phyloP scores from a whole-genome alignment of 352 stramenopile species.

The Phytophthora colocasiae region DNA sequence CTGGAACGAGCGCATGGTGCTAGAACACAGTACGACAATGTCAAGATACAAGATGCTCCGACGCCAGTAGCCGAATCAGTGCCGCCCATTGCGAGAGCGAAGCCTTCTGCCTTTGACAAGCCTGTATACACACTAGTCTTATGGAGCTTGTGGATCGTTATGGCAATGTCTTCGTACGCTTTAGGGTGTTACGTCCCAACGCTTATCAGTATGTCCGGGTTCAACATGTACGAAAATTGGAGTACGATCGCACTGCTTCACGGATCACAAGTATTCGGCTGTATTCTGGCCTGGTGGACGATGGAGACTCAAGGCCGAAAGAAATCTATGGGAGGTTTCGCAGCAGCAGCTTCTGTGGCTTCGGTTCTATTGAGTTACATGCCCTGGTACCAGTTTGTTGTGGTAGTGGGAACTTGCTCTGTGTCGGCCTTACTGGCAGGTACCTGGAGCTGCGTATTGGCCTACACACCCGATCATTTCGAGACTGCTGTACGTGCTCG shows the following conservation, averaged over 20 bases:
- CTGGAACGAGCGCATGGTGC: slow-evolving; percentile 31
- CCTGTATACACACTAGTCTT: slow-evolving; percentile 34
- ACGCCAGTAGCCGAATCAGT: slow-evolving; percentile 2
- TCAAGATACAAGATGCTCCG: slow-evolving; percentile 16
- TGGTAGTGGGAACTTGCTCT: slow-evolving; percentile 24
- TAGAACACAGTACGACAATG: slow-evolving; percentile 10
- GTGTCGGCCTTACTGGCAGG: slow-evolving; percentile 27
- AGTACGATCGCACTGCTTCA: slow-evolving; percentile 29
- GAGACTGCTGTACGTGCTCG: slow-evolving; percentile 23
- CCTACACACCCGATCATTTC: slow-evolving; percentile 33
- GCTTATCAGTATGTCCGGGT: slow-evolving; percentile 42
- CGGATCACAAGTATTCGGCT: slow-evolving; percentile 28
- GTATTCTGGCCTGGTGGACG: slow-evolving; percentile 20
- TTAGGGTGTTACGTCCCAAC: slow-evolving; percentile 39
- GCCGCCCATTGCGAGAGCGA: background rate
- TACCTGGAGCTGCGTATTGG: slow-evolving; percentile 32
- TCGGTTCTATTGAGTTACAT: slow-evolving; percentile 36
- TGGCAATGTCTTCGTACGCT: slow-evolving; percentile 45
- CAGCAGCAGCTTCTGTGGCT: slow-evolving; percentile 1
- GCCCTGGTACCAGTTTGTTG: slow-evolving; percentile 34
- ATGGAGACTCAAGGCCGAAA: slow-evolving; percentile 32
- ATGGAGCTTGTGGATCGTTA: slow-evolving; percentile 39
- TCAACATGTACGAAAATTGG: slow-evolving; percentile 44
- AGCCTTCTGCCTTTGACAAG: slow-evolving; percentile 6
- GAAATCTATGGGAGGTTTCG: slow-evolving; percentile 23